Percentiles rank a stretch among this genome's conserved stretches.
Conservation (phyloP, 2,329 filamentous ascomycete genomes). For the Onygenales sp. region DNA sequence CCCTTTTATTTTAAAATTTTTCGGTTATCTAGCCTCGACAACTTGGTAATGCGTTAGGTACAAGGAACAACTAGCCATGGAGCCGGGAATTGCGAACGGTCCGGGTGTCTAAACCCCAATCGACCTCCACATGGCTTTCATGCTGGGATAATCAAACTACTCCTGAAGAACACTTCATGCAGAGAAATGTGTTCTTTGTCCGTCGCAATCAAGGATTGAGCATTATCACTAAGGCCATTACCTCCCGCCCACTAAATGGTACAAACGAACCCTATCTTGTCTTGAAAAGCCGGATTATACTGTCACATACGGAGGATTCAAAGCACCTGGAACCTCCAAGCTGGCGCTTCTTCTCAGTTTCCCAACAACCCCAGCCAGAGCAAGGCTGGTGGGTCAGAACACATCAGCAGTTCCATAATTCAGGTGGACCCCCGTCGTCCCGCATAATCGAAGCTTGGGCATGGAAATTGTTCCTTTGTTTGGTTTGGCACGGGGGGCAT, state of each 20-base stretch:
- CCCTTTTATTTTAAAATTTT: neutral
- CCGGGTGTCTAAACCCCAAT: neutral
- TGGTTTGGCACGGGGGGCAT: conserved; percentile 22
- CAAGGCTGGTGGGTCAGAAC: conserved; percentile 2
- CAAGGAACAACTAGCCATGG: neutral
- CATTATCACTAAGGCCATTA: no score
- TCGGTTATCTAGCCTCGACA: neutral
- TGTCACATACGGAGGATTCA: neutral
- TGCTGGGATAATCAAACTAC: no score
- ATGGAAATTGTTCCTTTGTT: conserved; percentile 38
- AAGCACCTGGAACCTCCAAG: neutral
- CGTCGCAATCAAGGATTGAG: no score
- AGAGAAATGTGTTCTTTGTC: neutral
- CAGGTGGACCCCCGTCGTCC: conserved; percentile 9
- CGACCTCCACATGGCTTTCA: neutral
- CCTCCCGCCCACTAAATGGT: no score
- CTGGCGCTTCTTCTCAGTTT: neutral
- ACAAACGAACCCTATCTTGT: neutral
- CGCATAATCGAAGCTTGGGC: conserved; percentile 1
- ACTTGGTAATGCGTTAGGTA: neutral
- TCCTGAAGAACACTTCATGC: neutral
- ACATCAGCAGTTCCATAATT: conserved; percentile 10
- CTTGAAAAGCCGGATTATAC: neutral
- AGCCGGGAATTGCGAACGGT: neutral
- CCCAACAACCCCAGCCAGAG: neutral